Percentiles rank a stretch among this genome's conserved stretches.
phyloP scores from a whole-genome alignment of 345 rosid species.

The Salix suchowensis region DNA sequence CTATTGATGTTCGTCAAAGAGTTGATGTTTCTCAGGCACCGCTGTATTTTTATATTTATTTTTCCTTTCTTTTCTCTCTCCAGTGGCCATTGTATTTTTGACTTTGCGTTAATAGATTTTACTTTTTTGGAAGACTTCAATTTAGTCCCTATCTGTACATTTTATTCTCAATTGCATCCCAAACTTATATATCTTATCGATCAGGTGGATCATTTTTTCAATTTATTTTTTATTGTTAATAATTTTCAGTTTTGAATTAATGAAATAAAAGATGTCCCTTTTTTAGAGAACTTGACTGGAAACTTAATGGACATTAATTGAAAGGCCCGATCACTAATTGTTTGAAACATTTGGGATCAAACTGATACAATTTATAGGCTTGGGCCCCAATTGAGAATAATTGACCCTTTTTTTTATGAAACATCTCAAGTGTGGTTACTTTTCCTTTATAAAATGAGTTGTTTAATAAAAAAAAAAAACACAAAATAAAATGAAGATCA shows the following conservation, averaged over 20 bases:
- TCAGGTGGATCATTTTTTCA: background rate
- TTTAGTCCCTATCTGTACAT: background rate
- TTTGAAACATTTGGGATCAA: background rate
- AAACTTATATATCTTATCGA: background rate
- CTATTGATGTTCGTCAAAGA: background rate
- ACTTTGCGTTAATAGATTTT: too few species aligned
- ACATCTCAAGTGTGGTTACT: background rate
- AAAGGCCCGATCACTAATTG: background rate
- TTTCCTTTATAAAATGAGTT: background rate
- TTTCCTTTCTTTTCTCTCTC: too few species aligned
- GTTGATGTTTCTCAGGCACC: too few species aligned
- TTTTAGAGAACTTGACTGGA: background rate
- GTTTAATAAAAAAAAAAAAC: background rate
- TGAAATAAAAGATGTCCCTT: background rate
- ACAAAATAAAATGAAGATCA: background rate
- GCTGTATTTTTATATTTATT: too few species aligned
- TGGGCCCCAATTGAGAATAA: background rate
- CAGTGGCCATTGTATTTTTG: too few species aligned
- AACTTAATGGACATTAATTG: background rate
- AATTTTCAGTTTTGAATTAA: background rate
- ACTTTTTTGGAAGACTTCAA: too few species aligned
- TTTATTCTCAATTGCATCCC: background rate
- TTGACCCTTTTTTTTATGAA: background rate
- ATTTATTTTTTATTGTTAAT: background rate
- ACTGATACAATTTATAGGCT: too few species aligned